Conservation (phyloP, 495 filamentous ascomycete species). For the Neohortaea acidophila region DNA sequence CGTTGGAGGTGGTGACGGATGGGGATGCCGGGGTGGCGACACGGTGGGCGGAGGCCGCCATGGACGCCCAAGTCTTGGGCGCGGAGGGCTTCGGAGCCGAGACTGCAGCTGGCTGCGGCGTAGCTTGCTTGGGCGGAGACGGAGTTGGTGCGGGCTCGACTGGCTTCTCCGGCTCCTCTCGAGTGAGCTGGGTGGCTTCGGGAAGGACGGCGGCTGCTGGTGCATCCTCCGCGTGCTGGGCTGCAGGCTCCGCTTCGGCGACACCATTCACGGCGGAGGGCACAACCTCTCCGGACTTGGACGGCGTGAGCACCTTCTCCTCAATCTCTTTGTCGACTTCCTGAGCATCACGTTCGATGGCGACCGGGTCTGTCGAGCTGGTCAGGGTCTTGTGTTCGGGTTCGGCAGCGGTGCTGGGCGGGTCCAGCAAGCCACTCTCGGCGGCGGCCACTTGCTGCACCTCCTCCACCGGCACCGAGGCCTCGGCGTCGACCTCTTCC, state of each 20-base stretch:
- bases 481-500: slow-evolving; percentile 38
- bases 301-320: slow-evolving; percentile 25
- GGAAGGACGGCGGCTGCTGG: slow-evolving; percentile 8
- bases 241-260: slow-evolving; percentile 6
- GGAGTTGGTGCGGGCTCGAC: slow-evolving; percentile 42
- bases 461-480: slow-evolving; percentile 28
- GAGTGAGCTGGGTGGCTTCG: slow-evolving; percentile 19
- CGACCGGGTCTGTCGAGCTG: slow-evolving; percentile 21
- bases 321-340: slow-evolving; percentile 46
- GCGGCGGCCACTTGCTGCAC: slow-evolving; percentile 26
- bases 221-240: slow-evolving; percentile 19
- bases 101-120: slow-evolving; percentile 24
- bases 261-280: slow-evolving; percentile 12
- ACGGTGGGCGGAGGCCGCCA: slow-evolving; percentile 40
- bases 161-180: slow-evolving; percentile 45
- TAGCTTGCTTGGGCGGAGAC: slow-evolving; percentile 29
- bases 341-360: slow-evolving; percentile 28
- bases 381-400: slow-evolving; percentile 22
- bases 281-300: slow-evolving; percentile 9
- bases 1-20: slow-evolving; percentile 16
- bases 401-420: slow-evolving; percentile 19
- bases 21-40: slow-evolving; percentile 29
- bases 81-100: slow-evolving; percentile 34
- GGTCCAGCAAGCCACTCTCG: slow-evolving; percentile 27
- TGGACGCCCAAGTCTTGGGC: slow-evolving; percentile 84